Conservation (phyloP, 257 asterid genomes). For the Schizonepeta tenuifolia region DNA sequence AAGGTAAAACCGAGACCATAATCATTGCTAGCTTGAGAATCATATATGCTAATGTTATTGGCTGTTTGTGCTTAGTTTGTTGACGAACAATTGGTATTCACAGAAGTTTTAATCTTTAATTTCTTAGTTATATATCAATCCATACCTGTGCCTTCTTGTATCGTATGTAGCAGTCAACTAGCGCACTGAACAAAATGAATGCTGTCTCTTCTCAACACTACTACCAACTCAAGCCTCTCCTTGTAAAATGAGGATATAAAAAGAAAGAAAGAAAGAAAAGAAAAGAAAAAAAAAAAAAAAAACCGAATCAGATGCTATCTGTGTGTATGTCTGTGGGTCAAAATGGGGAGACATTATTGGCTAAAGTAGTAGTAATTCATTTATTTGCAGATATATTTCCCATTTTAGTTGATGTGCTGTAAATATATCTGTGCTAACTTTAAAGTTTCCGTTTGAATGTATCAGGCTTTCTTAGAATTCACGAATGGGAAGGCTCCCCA, state of each 20-base stretch:
- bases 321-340: neutral
- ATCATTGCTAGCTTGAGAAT: conserved; percentile 2
- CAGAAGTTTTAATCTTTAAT: neutral
- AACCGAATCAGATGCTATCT: neutral
- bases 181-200: neutral
- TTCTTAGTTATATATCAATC: neutral
- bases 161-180: conserved; percentile 10
- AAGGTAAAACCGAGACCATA: conserved; percentile 58
- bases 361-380: conserved; percentile 7
- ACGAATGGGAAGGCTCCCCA: conserved; percentile 96
- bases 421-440: conserved; percentile 29
- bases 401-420: conserved; percentile 13
- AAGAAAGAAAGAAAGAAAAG: neutral
- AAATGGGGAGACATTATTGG: neutral
- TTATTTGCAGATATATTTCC: neutral
- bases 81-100: conserved; percentile 8
- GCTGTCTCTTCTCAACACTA: conserved; percentile 19
- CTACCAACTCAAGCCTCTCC: neutral
- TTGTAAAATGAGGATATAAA: neutral
- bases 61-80: conserved; percentile 23
- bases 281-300: neutral
- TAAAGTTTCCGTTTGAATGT: conserved; percentile 34
- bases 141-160: conserved; percentile 7
- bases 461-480: conserved; percentile 80
- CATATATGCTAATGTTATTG: conserved; percentile 3